Percentiles rank a stretch among this genome's conserved stretches.
These are phyloP conservation scores for Scheffersomyces titani DNA, from an alignment of 1,139 yeast genomes.

Conservation along the genomic window DNA sequence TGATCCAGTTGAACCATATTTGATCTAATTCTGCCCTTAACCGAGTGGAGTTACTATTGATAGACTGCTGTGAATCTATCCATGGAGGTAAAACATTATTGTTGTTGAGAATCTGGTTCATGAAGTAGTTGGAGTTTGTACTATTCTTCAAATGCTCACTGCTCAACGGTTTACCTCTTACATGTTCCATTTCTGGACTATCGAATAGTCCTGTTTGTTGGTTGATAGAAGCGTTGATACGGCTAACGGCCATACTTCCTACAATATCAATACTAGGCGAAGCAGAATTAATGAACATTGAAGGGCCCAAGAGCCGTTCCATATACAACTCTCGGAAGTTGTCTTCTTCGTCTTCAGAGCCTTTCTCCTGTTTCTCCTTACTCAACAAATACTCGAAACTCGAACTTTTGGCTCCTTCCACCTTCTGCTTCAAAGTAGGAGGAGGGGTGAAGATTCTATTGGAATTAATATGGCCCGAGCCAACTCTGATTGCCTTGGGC, in stretches of 20 bases:
- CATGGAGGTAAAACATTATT: conserved; percentile 87
- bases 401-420: conserved; percentile 62
- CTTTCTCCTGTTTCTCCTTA: conserved; percentile 22
- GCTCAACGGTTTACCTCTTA: conserved; percentile 64
- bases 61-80: conserved; percentile 76
- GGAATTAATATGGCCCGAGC: conserved; percentile 7
- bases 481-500: conserved; percentile 44
- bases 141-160: conserved; percentile 62
- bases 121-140: conserved; percentile 42
- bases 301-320: conserved; percentile 64
- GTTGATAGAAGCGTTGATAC: conserved; percentile 72
- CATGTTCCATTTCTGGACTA: conserved; percentile 42
- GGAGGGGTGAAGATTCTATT: conserved; percentile 28
- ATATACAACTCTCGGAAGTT: conserved; percentile 62
- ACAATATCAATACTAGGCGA: conserved; percentile 46
- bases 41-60: conserved; percentile 44
- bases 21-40: conserved; percentile 48
- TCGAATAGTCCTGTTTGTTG: conserved; percentile 64
- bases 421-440: conserved; percentile 32
- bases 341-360: conserved; percentile 38
- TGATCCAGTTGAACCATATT: conserved; percentile 44
- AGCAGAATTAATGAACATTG: conserved; percentile 46
- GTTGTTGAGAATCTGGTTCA: conserved; percentile 59
- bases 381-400: conserved; percentile 64
- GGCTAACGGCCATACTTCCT: conserved; percentile 68